phyloP scores from a whole-genome alignment of 2,329 filamentous ascomycete genomes.

The Alternaria dauci region DNA sequence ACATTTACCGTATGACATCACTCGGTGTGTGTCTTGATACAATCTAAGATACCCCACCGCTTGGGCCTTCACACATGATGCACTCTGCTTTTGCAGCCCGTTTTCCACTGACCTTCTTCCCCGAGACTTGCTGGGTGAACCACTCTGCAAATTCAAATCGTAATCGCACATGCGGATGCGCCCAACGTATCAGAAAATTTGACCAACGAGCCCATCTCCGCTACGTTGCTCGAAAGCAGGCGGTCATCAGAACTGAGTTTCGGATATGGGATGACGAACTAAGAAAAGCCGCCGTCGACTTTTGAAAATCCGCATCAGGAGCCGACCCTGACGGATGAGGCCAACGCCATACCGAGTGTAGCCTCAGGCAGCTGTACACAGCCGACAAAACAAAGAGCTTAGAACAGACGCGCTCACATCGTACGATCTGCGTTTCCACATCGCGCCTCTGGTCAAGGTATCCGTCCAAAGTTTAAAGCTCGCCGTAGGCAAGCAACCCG shows the following conservation, averaged over 20 bases:
- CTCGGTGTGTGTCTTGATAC: neutral
- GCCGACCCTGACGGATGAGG: neutral
- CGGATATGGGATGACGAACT: neutral
- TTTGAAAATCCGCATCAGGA: neutral
- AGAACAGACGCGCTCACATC: neutral
- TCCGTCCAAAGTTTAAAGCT: constrained; percentile 1
- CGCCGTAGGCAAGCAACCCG: neutral
- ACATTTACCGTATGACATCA: neutral
- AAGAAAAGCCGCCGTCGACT: neutral
- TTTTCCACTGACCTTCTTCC: neutral
- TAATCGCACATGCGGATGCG: neutral
- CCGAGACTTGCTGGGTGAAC: neutral
- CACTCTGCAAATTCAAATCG: neutral
- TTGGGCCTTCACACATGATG: neutral
- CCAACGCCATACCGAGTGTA: neutral
- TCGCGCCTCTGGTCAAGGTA: neutral
- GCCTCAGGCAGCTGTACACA: neutral
- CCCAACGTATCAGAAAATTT: neutral
- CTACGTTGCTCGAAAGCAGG: neutral
- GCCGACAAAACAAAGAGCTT: neutral
- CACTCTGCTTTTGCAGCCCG: neutral
- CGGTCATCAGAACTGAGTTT: neutral
- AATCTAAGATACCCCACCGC: neutral
- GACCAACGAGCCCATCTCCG: neutral
- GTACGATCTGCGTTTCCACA: neutral